A percentile compares a stretch with the other conserved stretches of the same genome.
Conservation (phyloP, 2,329 filamentous ascomycete genomes). For the Chaetomium sp. region DNA sequence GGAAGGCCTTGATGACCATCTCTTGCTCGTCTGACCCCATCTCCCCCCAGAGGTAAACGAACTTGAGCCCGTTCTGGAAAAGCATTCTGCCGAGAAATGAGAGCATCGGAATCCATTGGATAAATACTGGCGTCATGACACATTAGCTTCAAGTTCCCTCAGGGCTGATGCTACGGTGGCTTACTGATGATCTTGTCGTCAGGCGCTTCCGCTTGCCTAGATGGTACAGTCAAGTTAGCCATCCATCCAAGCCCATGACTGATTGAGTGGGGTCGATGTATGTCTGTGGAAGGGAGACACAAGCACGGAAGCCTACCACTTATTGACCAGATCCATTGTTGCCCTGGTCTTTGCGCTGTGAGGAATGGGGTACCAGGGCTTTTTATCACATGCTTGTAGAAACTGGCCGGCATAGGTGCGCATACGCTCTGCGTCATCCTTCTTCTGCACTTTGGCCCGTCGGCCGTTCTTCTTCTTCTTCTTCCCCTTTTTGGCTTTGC, state of each 20-base stretch:
- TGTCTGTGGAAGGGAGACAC: neutral
- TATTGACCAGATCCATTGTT: slow-evolving; percentile 16
- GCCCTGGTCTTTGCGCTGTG: slow-evolving; percentile 27
- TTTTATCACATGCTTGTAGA: slow-evolving; percentile 16
- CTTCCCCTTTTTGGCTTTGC: neutral
- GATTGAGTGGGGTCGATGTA: neutral
- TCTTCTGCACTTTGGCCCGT: neutral
- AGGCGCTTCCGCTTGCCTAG: slow-evolving; percentile 22
- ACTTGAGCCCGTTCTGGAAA: slow-evolving; percentile 23
- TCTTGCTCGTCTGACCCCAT: slow-evolving; percentile 10
- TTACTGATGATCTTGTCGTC: slow-evolving; percentile 30
- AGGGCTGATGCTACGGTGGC: neutral
- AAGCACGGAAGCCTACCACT: slow-evolving; percentile 6
- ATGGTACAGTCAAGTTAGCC: neutral
- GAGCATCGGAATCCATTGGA: slow-evolving; percentile 25
- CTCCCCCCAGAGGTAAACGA: slow-evolving; percentile 26
- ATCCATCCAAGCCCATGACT: neutral
- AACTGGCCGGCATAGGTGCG: slow-evolving; percentile 9
- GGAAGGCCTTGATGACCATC: slow-evolving; percentile 18
- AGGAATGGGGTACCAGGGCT: slow-evolving; percentile 23
- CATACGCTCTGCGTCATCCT: neutral
- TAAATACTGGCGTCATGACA: slow-evolving; percentile 18
- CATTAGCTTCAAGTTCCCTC: slow-evolving; percentile 1
- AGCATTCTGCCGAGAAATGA: slow-evolving; percentile 21
- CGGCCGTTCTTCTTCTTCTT: neutral